Evolutionary conservation across 2,329 filamentous ascomycete species (phyloP).

Genomic region (Colletotrichum eleusines): DNA sequence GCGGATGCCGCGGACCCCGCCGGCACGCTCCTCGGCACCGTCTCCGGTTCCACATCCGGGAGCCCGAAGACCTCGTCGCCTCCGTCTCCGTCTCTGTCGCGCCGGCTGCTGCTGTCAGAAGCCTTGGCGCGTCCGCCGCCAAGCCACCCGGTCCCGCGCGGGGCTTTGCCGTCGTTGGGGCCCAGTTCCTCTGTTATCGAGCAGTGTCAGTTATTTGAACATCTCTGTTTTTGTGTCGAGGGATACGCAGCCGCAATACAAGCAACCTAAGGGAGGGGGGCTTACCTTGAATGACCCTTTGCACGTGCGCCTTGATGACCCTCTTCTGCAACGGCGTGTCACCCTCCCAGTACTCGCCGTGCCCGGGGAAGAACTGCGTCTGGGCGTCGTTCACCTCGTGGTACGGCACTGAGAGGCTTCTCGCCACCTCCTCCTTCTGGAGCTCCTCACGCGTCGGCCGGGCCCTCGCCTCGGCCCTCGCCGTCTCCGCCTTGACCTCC

Average conservation of each 20-base stretch:
- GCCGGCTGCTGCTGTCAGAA: no score
- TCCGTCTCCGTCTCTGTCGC: not conserved
- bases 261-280: no score
- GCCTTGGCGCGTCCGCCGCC: not conserved
- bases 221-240: no score
- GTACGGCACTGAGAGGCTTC: slow-evolving; percentile 62
- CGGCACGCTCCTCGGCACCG: slow-evolving; percentile 32
- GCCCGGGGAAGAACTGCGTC: slow-evolving; percentile 45
- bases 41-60: slow-evolving; percentile 10
- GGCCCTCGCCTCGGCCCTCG: not conserved
- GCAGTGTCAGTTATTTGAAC: not conserved
- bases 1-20: not conserved
- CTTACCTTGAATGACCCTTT: slow-evolving; percentile 43
- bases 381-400: slow-evolving; percentile 23
- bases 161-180: slow-evolving; percentile 14
- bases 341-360: slow-evolving; percentile 47
- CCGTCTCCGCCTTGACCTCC: slow-evolving; percentile 5
- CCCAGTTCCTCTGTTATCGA: not conserved
- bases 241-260: no score
- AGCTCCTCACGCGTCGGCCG: slow-evolving; percentile 13
- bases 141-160: slow-evolving; percentile 1
- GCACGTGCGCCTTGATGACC: slow-evolving; percentile 43
- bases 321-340: slow-evolving; percentile 49
- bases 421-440: not conserved
- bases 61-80: not conserved